phyloP scores from a whole-genome alignment of 768 basidiomycete species.

The Panaeolus papilionaceus region DNA sequence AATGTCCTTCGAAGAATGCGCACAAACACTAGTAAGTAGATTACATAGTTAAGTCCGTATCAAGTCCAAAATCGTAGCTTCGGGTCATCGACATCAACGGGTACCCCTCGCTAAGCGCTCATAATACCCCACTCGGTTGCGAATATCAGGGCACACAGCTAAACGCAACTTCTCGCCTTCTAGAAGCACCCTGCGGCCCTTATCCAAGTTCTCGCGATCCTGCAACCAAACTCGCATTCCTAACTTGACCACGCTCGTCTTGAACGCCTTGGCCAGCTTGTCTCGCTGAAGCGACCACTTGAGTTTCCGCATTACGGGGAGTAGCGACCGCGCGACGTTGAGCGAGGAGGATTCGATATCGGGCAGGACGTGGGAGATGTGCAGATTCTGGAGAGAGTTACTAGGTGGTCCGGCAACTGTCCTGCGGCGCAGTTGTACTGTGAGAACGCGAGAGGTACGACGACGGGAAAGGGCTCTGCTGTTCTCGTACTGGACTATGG shows the following conservation, averaged over 20 bases:
- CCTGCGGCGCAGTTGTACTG: slow-evolving; percentile 59
- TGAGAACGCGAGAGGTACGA: slow-evolving; percentile 57
- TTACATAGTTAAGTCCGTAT: background rate
- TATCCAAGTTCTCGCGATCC: slow-evolving; percentile 48
- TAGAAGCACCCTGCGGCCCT: slow-evolving; percentile 53
- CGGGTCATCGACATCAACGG: background rate
- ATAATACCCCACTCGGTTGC: slow-evolving; percentile 63
- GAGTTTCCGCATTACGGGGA: slow-evolving; percentile 68
- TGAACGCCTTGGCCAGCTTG: slow-evolving; percentile 61
- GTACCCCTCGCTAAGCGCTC: slow-evolving; percentile 44
- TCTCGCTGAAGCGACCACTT: slow-evolving; percentile 78
- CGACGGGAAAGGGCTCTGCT: slow-evolving; percentile 58
- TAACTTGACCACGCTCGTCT: slow-evolving; percentile 46
- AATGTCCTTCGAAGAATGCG: background rate
- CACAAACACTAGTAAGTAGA: background rate
- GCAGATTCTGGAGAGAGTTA: slow-evolving; percentile 47
- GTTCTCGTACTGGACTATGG: slow-evolving; percentile 70
- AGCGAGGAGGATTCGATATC: slow-evolving; percentile 67
- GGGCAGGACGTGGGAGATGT: slow-evolving; percentile 60
- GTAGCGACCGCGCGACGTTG: slow-evolving; percentile 61
- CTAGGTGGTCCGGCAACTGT: slow-evolving; percentile 35
- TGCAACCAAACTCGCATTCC: slow-evolving; percentile 64
- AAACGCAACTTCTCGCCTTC: slow-evolving; percentile 73
- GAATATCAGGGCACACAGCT: slow-evolving; percentile 70
- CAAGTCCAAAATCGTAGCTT: background rate